A percentile compares a stretch with the other conserved stretches of the same genome.
phyloP scores from a whole-genome alignment of 2,329 filamentous ascomycete species.

The Pseudocercospora musae region DNA sequence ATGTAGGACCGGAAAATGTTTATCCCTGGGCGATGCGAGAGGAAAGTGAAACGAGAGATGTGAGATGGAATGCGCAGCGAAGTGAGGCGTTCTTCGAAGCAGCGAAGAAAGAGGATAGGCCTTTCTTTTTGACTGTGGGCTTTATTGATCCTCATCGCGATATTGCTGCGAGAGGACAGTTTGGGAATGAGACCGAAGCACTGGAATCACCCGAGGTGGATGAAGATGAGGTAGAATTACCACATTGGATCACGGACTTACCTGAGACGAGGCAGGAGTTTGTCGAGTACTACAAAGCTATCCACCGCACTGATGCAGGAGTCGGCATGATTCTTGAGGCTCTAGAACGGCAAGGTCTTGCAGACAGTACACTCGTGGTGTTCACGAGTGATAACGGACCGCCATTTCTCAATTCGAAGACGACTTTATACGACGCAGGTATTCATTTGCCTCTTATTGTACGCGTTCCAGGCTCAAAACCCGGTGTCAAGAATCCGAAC shows the following conservation, averaged over 20 bases:
- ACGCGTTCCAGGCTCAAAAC: conserved; percentile 31
- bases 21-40: conserved; percentile 46
- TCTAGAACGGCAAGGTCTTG: conserved; percentile 35
- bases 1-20: conserved; percentile 42
- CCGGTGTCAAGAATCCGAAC: conserved; percentile 41
- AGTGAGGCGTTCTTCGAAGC: conserved; percentile 40
- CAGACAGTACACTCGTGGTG: conserved; percentile 43
- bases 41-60: conserved; percentile 46
- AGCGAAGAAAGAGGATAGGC: conserved; percentile 31
- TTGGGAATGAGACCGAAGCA: conserved; percentile 41
- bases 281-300: conserved; percentile 40
- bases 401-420: conserved; percentile 53
- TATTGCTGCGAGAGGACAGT: conserved; percentile 37
- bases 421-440: conserved; percentile 50
- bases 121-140: conserved; percentile 49
- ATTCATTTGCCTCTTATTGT: conserved; percentile 46
- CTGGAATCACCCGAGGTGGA: conserved; percentile 21
- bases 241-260: conserved; percentile 42
- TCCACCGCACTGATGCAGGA: conserved; percentile 44
- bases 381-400: conserved; percentile 51
- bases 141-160: conserved; percentile 50
- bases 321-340: conserved; percentile 41
- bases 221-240: conserved; percentile 41
- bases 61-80: conserved; percentile 41
- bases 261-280: conserved; percentile 44